Evolutionary conservation across 768 basidiomycete genomes (phyloP).

Genomic region (Calocybe cyanea): DNA sequence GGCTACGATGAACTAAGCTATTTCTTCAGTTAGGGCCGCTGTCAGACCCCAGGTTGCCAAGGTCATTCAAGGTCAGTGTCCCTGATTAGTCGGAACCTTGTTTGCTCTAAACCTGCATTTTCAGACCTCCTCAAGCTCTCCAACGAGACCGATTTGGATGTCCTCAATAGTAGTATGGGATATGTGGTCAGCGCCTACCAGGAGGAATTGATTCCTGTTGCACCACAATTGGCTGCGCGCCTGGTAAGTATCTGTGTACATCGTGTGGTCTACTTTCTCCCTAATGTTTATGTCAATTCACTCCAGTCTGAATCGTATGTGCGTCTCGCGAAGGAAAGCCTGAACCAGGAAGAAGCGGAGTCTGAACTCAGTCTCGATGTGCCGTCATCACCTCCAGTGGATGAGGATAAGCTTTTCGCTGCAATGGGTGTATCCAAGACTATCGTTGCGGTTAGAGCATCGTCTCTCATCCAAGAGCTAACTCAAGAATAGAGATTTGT

Average conservation of each 20-base stretch:
- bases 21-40: conserved; percentile 52
- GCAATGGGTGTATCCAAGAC: conserved; percentile 89
- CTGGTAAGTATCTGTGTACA: conserved; percentile 46
- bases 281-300: background rate
- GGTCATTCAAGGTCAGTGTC: conserved; percentile 70
- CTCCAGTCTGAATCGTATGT: conserved; percentile 76
- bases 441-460: conserved; percentile 60
- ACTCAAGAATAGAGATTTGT: conserved; percentile 1
- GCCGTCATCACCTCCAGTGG: conserved; percentile 43
- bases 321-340: conserved; percentile 69
- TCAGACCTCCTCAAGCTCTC: conserved; percentile 82
- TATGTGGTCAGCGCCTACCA: conserved; percentile 85
- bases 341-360: conserved; percentile 50
- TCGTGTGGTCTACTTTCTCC: conserved; percentile 4
- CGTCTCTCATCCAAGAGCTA: conserved; percentile 2
- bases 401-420: conserved; percentile 84
- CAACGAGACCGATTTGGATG: conserved; percentile 88
- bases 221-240: conserved; percentile 72
- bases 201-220: conserved; percentile 80
- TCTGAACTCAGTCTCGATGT: conserved; percentile 52
- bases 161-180: conserved; percentile 80
- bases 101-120: background rate
- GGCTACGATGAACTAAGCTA: conserved; percentile 3
- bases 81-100: background rate
- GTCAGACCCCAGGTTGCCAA: conserved; percentile 79